A percentile compares a stretch with the other conserved stretches of the same genome.
phyloP scores from a whole-genome alignment of 1,284 basidiomycete species.

The Cystobasidium pallidum region DNA sequence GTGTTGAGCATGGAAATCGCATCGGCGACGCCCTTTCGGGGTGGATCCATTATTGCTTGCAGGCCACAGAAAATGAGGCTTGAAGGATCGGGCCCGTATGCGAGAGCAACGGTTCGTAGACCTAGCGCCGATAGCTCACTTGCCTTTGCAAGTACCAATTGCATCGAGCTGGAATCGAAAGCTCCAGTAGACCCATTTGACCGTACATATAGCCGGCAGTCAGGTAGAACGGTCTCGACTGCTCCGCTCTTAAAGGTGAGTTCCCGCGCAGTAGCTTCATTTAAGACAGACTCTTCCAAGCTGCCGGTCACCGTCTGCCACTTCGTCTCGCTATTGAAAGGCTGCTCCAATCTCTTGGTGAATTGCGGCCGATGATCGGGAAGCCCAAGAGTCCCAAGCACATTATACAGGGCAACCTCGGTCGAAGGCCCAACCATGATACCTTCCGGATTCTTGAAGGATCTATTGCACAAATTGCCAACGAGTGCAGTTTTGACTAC shows the following conservation, averaged over 20 bases:
- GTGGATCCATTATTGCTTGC: conserved; percentile 94
- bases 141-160: conserved; percentile 71
- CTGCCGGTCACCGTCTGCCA: conserved; percentile 86
- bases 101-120: conserved; percentile 85
- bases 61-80: conserved; percentile 87
- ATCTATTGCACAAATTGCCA: conserved; percentile 63
- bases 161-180: conserved; percentile 70
- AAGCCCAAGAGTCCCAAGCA: conserved; percentile 71
- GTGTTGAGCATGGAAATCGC: conserved; percentile 77
- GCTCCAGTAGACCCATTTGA: conserved; percentile 77
- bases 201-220: conserved; percentile 85
- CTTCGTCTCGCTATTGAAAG: conserved; percentile 91
- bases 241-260: conserved; percentile 91
- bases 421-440: conserved; percentile 84
- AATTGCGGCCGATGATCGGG: conserved; percentile 73
- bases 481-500: conserved; percentile 65
- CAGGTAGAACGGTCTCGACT: conserved; percentile 80
- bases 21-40: conserved; percentile 87
- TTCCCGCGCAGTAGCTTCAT: conserved; percentile 61
- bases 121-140: conserved; percentile 73
- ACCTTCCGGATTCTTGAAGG: conserved; percentile 70
- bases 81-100: conserved; percentile 66
- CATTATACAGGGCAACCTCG: conserved; percentile 87
- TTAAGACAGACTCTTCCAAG: conserved; percentile 49
- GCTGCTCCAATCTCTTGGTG: conserved; percentile 73